phyloP scores from a whole-genome alignment of 2,329 filamentous ascomycete species.

The Neoscytalidium dimidiatum region DNA sequence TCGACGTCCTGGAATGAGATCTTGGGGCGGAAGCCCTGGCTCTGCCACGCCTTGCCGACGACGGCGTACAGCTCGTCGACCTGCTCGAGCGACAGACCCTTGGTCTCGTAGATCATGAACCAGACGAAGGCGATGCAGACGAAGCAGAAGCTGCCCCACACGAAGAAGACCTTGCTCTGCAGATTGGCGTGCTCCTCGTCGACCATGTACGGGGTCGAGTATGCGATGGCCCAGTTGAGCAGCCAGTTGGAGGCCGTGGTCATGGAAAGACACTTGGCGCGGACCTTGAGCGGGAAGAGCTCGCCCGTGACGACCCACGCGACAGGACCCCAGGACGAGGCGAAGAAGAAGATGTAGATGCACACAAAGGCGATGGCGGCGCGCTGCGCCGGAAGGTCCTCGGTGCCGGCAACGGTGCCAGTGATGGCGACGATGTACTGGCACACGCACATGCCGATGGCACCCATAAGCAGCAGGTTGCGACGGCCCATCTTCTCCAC shows the following conservation, averaged over 20 bases:
- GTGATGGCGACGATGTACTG: slow-evolving; percentile 46
- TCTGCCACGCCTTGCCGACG: slow-evolving; percentile 70
- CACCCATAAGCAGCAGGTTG: slow-evolving; percentile 71
- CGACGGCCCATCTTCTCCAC: slow-evolving; percentile 80
- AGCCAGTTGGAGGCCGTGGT: slow-evolving; percentile 61
- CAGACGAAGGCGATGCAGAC: slow-evolving; percentile 67
- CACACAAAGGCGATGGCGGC: slow-evolving; percentile 52
- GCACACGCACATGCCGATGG: slow-evolving; percentile 66
- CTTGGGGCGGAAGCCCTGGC: slow-evolving; percentile 62
- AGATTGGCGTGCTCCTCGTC: slow-evolving; percentile 65
- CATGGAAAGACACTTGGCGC: slow-evolving; percentile 51
- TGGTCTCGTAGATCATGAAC: slow-evolving; percentile 69
- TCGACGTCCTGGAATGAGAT: slow-evolving; percentile 37
- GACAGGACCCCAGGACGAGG: slow-evolving; percentile 75
- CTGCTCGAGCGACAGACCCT: slow-evolving; percentile 75
- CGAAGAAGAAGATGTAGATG: slow-evolving; percentile 80
- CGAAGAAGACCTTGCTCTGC: slow-evolving; percentile 54
- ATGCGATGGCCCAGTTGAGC: slow-evolving; percentile 63
- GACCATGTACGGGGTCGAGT: slow-evolving; percentile 73
- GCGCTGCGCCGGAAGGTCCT: slow-evolving; percentile 40
- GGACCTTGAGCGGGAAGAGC: slow-evolving; percentile 48
- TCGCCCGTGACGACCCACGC: slow-evolving; percentile 60
- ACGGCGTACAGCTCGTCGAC: slow-evolving; percentile 79
- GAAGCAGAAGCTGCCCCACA: slow-evolving; percentile 57
- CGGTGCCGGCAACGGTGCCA: slow-evolving; percentile 39